These are phyloP conservation scores for Penicillium brevicompactum DNA, from an alignment of 2,329 filamentous ascomycete genomes.

Conservation along the genomic window DNA sequence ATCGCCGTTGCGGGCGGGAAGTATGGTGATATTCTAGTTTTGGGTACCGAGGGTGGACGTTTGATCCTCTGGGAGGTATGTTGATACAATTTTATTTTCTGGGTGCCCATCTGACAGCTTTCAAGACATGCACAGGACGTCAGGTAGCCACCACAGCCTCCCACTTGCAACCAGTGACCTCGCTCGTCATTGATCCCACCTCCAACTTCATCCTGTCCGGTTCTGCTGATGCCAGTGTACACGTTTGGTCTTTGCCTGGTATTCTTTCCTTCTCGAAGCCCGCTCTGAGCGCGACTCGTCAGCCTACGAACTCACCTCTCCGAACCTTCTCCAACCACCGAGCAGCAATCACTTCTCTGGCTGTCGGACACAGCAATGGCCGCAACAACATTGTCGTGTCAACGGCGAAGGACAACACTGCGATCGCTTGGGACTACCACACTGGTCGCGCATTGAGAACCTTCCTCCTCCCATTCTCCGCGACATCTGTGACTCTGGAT, in stretches of 20 bases:
- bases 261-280: conserved; percentile 65
- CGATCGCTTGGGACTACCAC: conserved; percentile 90
- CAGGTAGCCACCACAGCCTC: conserved; percentile 48
- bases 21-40: conserved; percentile 62
- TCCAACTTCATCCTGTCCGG: conserved; percentile 53
- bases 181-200: conserved; percentile 69
- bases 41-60: conserved; percentile 83
- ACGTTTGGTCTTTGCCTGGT: conserved; percentile 82
- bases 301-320: conserved; percentile 64
- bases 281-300: conserved; percentile 42
- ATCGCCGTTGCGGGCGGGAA: conserved; percentile 69
- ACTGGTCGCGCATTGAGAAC: conserved; percentile 77
- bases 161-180: conserved; percentile 62
- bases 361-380: conserved; percentile 66
- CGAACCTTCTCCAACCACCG: conserved; percentile 74
- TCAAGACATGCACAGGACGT: conserved; percentile 47
- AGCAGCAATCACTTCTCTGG: conserved; percentile 52
- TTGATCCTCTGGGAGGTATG: conserved; percentile 90
- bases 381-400: conserved; percentile 83
- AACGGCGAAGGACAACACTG: conserved; percentile 81
- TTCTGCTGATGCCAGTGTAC: conserved; percentile 75
- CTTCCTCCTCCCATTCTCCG: conserved; percentile 73
- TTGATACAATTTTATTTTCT: conserved; percentile 18
- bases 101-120: conserved; percentile 8
- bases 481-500: conserved; percentile 74